These are phyloP conservation scores for Geotrichum cucujoidarum DNA, from an alignment of 1,139 yeast genomes.

Conservation along the genomic window DNA sequence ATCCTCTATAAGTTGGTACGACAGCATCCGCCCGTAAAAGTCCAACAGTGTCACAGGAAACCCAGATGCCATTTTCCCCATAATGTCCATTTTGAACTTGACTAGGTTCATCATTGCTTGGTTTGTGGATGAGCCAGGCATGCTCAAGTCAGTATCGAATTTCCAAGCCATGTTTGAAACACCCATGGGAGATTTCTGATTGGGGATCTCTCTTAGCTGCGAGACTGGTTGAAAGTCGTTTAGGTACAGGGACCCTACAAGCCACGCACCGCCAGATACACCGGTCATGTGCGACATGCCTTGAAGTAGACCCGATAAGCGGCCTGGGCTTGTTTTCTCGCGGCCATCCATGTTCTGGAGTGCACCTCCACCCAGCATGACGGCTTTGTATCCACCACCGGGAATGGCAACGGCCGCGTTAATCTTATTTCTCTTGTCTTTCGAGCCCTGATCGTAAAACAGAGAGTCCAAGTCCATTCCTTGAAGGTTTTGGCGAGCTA, in stretches of 20 bases:
- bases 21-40: constrained; percentile 81
- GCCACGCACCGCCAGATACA: constrained; percentile 82
- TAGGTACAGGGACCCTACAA: constrained; percentile 68
- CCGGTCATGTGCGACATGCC: constrained; percentile 71
- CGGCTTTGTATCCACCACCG: constrained; percentile 83
- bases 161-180: constrained; percentile 75
- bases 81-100: constrained; percentile 45
- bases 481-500: background rate
- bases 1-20: constrained; percentile 58
- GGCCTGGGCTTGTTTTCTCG: constrained; percentile 51
- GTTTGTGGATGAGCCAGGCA: constrained; percentile 3
- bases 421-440: background rate
- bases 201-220: constrained; percentile 44
- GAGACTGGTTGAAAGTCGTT: constrained; percentile 77
- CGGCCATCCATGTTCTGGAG: constrained; percentile 67
- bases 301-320: constrained; percentile 70
- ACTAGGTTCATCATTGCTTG: constrained; percentile 47
- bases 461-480: background rate
- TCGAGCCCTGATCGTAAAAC: background rate
- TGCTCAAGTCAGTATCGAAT: constrained; percentile 42
- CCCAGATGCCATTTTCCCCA: constrained; percentile 61
- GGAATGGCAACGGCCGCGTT: constrained; percentile 64
- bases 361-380: constrained; percentile 76
- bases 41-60: constrained; percentile 67
- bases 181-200: no score